Conservation (phyloP, 1,284 basidiomycete species). For the Melanopsichium pennsylvanicum region DNA sequence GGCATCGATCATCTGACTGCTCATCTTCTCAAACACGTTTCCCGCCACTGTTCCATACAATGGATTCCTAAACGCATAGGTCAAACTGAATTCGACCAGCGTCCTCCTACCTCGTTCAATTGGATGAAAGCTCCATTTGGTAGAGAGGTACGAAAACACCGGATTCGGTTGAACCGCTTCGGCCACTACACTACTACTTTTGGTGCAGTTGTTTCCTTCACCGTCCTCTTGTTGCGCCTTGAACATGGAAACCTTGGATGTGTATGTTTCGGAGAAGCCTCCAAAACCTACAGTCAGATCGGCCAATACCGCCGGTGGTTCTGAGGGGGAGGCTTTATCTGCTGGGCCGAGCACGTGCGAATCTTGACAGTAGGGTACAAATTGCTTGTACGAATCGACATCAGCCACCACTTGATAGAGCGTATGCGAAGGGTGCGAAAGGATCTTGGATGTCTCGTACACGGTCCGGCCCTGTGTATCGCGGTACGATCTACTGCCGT, state of each 20-base stretch:
- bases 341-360: slow-evolving; percentile 73
- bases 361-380: slow-evolving; percentile 86
- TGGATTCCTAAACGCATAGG: slow-evolving; percentile 86
- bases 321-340: not conserved
- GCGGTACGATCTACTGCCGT: slow-evolving; percentile 14
- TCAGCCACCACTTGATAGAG: slow-evolving; percentile 88
- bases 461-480: slow-evolving; percentile 30
- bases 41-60: slow-evolving; percentile 82
- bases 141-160: slow-evolving; percentile 83
- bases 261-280: slow-evolving; percentile 84
- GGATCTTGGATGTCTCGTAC: slow-evolving; percentile 31
- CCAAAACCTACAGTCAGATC: slow-evolving; percentile 90
- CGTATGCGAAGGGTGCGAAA: slow-evolving; percentile 68
- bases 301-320: slow-evolving; percentile 69
- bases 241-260: slow-evolving; percentile 79
- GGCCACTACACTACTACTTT: slow-evolving; percentile 18
- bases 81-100: slow-evolving; percentile 68
- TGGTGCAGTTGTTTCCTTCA: slow-evolving; percentile 71
- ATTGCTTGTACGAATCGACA: slow-evolving; percentile 82
- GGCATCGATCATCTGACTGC: slow-evolving; percentile 86
- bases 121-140: slow-evolving; percentile 71
- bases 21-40: slow-evolving; percentile 84
- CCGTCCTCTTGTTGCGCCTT: no score
- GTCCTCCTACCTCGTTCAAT: slow-evolving; percentile 6
- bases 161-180: slow-evolving; percentile 68